Conservation (phyloP, 371 early-diverging fungal genomes). For the Haplosporangium sp. region DNA sequence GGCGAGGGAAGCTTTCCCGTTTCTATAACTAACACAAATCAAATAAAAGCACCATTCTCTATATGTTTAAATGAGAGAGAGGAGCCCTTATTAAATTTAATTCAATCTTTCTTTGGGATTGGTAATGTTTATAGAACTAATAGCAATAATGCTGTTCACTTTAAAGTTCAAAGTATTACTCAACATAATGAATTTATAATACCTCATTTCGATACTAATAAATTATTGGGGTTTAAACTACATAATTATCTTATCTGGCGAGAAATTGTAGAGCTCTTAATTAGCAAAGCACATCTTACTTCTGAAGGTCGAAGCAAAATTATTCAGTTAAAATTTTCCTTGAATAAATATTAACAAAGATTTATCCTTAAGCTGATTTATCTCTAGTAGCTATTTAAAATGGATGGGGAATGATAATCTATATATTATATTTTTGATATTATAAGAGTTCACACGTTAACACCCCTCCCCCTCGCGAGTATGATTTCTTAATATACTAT, state of each 20-base stretch:
- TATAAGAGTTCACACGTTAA: no score
- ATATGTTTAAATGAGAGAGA: not conserved
- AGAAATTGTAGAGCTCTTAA: not conserved
- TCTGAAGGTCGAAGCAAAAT: not conserved
- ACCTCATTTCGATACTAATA: not conserved
- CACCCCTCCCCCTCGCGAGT: no score
- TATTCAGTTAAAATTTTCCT: not conserved
- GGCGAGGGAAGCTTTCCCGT: not conserved
- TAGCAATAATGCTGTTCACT: not conserved
- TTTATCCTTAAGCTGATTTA: no score
- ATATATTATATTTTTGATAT: no score
- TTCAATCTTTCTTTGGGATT: not conserved
- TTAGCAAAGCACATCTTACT: not conserved
- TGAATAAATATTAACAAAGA: no score
- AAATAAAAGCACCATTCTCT: not conserved
- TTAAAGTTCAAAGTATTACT: not conserved
- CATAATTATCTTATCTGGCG: not conserved
- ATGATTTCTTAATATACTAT: no score
- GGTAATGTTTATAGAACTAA: not conserved
- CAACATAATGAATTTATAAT: not conserved
- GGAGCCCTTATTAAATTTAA: not conserved
- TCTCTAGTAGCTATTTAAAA: no score
- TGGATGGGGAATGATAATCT: no score
- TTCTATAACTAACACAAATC: not conserved
- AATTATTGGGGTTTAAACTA: not conserved